Evolutionary conservation across 805 yeast genomes (phyloP).

Genomic region (Candida silvatica): DNA sequence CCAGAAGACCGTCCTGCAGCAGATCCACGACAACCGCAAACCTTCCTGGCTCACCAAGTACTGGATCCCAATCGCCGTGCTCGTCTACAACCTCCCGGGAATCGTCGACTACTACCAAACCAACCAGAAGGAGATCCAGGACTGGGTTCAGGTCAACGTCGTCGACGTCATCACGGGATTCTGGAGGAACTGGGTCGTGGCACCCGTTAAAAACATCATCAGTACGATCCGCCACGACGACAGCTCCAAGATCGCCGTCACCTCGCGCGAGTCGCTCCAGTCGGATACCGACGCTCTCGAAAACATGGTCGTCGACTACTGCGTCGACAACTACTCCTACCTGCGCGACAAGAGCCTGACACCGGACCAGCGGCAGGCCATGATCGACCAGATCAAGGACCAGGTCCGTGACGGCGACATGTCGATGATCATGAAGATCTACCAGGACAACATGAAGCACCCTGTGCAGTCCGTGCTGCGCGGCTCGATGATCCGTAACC

Average conservation of each 20-base stretch:
- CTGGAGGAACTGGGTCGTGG: conserved; percentile 73
- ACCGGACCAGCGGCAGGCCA: conserved; percentile 10
- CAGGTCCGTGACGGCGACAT: conserved; percentile 68
- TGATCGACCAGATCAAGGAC: conserved; percentile 25
- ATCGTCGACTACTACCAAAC: conserved; percentile 33
- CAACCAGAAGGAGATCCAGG: conserved; percentile 42
- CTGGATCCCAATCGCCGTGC: conserved; percentile 41
- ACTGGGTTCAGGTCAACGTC: conserved; percentile 52
- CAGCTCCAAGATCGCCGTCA: conserved; percentile 59
- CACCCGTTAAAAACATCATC: conserved; percentile 64
- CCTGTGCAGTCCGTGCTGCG: conserved; percentile 56
- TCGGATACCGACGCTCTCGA: conserved; percentile 77
- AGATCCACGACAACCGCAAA: conserved; percentile 12
- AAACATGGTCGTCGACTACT: conserved; percentile 78
- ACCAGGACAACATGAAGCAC: conserved; percentile 63
- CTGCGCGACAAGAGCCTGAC: conserved; percentile 4
- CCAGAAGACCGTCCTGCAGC: conserved; percentile 2
- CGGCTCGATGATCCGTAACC: conserved; percentile 69
- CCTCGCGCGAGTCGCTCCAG: conserved; percentile 68
- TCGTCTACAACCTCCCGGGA: conserved; percentile 43
- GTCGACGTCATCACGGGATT: conserved; percentile 61
- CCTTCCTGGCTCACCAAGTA: conserved; percentile 42
- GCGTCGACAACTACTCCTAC: conserved; percentile 26
- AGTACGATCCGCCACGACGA: conserved; percentile 83
- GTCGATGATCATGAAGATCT: conserved; percentile 69